Evolutionary conservation across 208 protist species (phyloP).

Genomic region (Lotmaria passim): DNA sequence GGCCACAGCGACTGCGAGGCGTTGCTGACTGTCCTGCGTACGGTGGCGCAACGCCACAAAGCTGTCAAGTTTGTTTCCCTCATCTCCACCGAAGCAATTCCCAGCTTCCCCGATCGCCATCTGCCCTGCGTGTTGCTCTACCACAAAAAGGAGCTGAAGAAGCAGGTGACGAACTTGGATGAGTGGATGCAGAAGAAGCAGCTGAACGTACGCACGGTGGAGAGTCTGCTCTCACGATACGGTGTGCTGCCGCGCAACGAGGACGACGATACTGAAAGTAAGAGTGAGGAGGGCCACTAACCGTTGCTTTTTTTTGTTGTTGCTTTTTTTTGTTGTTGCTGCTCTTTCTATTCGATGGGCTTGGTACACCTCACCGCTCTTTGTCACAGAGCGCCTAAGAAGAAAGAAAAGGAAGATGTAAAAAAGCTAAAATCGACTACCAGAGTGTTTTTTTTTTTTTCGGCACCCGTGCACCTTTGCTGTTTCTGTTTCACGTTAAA

Average conservation of each 20-base stretch:
- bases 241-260: conserved; percentile 54
- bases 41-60: conserved; percentile 67
- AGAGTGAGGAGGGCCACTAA: not conserved
- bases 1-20: conserved; percentile 76
- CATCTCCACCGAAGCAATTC: conserved; percentile 77
- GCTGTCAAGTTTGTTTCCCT: conserved; percentile 88
- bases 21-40: conserved; percentile 75
- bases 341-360: too few species aligned
- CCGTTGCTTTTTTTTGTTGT: not conserved
- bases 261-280: conserved; percentile 5
- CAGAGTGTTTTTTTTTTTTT: too few species aligned
- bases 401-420: too few species aligned
- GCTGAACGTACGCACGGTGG: conserved; percentile 55
- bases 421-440: too few species aligned
- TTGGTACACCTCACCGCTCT: not conserved
- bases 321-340: not conserved
- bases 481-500: too few species aligned
- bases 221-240: conserved; percentile 50
- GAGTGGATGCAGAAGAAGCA: conserved; percentile 52
- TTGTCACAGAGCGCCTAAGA: not conserved
- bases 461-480: too few species aligned
- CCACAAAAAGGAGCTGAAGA: conserved; percentile 57
- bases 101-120: conserved; percentile 78
- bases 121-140: conserved; percentile 89
- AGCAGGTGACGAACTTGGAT: conserved; percentile 73